Percentiles rank a stretch among this genome's conserved stretches.
Evolutionary conservation across 1,284 basidiomycete species (phyloP).

Genomic region (Cutaneotrichosporon sp.): DNA sequence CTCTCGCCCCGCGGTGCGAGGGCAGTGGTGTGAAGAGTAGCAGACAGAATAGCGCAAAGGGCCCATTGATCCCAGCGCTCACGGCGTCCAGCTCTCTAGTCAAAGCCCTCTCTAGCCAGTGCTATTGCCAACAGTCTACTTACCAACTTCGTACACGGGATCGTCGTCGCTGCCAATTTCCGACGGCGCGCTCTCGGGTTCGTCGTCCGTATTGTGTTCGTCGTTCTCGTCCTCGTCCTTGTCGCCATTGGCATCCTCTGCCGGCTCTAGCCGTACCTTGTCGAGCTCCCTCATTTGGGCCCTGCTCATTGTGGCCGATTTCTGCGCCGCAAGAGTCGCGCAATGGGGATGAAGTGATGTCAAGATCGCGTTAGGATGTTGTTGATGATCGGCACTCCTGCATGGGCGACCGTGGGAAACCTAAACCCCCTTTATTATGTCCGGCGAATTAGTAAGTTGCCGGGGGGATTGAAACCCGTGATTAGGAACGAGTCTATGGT

Average conservation of each 20-base stretch:
- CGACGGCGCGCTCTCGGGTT: constrained; percentile 7
- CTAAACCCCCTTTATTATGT: no score
- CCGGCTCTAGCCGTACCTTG: constrained; percentile 1
- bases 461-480: no score
- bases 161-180: constrained; percentile 8
- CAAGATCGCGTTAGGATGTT: no score
- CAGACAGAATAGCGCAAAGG: not conserved
- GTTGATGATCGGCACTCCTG: no score
- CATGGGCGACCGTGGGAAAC: no score
- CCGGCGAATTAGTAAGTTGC: no score
- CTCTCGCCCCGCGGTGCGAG: not conserved
- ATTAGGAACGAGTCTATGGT: no score
- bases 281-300: not conserved
- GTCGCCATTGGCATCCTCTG: not conserved
- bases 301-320: not conserved
- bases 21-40: not conserved
- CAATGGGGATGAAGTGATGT: no score
- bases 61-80: no score
- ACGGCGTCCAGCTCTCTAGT: no score
- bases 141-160: constrained; percentile 23
- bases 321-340: no score
- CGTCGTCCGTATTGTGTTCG: constrained; percentile 2
- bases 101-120: not conserved
- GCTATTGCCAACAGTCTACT: constrained; percentile 1
- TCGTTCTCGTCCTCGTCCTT: not conserved